These are phyloP conservation scores for Clonostachys byssicola DNA, from an alignment of 2,329 filamentous ascomycete genomes.

Conservation along the genomic window DNA sequence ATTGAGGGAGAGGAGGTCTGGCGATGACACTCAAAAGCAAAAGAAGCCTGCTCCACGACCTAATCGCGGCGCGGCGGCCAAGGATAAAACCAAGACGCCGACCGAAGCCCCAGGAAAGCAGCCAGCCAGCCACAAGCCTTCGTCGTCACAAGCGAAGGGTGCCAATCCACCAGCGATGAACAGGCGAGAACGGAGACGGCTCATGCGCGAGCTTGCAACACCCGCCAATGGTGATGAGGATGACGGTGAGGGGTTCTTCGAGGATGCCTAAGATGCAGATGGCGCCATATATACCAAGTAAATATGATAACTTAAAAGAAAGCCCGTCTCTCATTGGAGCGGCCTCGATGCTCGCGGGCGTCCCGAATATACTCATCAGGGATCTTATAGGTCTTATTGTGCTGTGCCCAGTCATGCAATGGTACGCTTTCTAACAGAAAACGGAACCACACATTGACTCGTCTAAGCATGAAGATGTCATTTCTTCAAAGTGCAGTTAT, in stretches of 20 bases:
- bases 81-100: not conserved
- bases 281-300: not conserved
- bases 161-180: conserved; percentile 21
- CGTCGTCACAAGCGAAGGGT: conserved; percentile 7
- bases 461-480: no score
- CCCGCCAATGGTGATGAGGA: conserved; percentile 25
- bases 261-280: conserved; percentile 16
- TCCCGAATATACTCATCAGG: no score
- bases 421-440: no score
- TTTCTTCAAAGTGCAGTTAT: no score
- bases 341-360: no score
- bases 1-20: conserved; percentile 47
- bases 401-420: no score
- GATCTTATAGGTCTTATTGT: no score
- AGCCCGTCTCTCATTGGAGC: no score
- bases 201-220: conserved; percentile 25
- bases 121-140: not conserved
- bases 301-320: no score
- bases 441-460: no score
- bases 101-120: not conserved
- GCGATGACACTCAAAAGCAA: conserved; percentile 5
- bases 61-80: not conserved
- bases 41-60: not conserved
- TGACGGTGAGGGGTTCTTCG: conserved; percentile 56
- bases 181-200: conserved; percentile 24